Evolutionary conservation across 2,329 filamentous ascomycete species (phyloP), one percentile per base, ranked within the genome.

Genomic region (Alternaria sp.): DNA sequence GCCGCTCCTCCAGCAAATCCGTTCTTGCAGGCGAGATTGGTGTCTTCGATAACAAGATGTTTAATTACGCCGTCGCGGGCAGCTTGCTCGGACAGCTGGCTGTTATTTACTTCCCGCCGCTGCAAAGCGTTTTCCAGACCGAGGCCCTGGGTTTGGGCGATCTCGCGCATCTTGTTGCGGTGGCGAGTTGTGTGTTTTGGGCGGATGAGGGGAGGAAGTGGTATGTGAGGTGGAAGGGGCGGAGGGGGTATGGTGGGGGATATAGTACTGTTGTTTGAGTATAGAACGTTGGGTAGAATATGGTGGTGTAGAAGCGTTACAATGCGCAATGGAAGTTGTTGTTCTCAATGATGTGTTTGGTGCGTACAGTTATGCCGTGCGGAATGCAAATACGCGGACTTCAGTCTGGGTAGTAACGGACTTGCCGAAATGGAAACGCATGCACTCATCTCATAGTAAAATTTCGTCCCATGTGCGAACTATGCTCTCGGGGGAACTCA

Each of bases 111-210:
- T 90, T 98, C 68, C 96, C 96, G 10, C 94, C 94, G 83, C 83
- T 99, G 72, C 96, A 99, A 82, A 88, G 92, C 56, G 90, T 98
- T 6, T 99, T 99, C 82, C 96, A 99, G 83, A 99, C 96, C 0
- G 96, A 99, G 80, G 90, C 92, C 1, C 81, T 99, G 58, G 84
- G 88, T 0, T 78, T 94, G 9, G 83, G 86, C 64, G 96, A 99
- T 83, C 80, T 98, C 60, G 74, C 94, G 44, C 84, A 89, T 63
- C 83, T 99, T 70, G 73, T 95, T 26, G 78, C 88, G 49, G 84
- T 99, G 64, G 92, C 94, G 65, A 98, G 94, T 82, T 89, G 88
- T 55, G 96, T 99, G 26, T 97, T 99, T 80, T 98, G 93, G 93
- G 94, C 90, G 12, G 96, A 99, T 80, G 96, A 99, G 82, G 86